phyloP scores from a whole-genome alignment of 73 alveolate genomes.

The Paramecium tetraurelia region DNA sequence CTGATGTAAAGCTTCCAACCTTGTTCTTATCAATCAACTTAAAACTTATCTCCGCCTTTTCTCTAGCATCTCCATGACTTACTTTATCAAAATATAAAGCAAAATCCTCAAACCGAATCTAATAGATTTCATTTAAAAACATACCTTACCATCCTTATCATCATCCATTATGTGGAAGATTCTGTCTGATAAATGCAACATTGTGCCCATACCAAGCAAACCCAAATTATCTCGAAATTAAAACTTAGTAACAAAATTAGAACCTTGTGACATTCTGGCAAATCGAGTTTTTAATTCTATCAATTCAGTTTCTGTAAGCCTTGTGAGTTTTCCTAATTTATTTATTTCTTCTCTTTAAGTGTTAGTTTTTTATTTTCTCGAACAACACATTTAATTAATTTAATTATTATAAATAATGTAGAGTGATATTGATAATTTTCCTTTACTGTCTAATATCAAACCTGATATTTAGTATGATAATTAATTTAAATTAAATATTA shows the following conservation, averaged over 20 bases:
- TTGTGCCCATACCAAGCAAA: conserved; percentile 57
- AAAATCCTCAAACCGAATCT: conserved; percentile 30
- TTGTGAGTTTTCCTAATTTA: conserved; percentile 1
- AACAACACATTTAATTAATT: conserved; percentile 4
- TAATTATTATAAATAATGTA: neutral
- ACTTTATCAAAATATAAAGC: conserved; percentile 34
- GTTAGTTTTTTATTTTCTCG: neutral
- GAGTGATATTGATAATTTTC: neutral
- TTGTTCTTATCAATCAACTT: conserved; percentile 27
- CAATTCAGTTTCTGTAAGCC: neutral
- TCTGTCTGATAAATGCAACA: conserved; percentile 56
- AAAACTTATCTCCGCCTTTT: conserved; percentile 43
- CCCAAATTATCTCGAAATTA: conserved; percentile 61
- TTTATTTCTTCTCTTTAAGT: neutral
- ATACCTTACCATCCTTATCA: conserved; percentile 61
- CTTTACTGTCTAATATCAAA: neutral
- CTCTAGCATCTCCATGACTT: conserved; percentile 20
- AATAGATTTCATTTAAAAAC: neutral
- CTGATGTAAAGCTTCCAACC: neutral
- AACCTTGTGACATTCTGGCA: conserved; percentile 45
- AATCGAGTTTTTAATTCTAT: conserved; percentile 44
- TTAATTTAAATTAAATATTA: no score
- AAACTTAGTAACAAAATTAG: conserved; percentile 44
- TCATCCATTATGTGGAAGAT: conserved; percentile 52
- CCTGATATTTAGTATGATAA: neutral